Evolutionary conservation across 768 basidiomycete genomes (phyloP).

Genomic region (Paxillus involutus): DNA sequence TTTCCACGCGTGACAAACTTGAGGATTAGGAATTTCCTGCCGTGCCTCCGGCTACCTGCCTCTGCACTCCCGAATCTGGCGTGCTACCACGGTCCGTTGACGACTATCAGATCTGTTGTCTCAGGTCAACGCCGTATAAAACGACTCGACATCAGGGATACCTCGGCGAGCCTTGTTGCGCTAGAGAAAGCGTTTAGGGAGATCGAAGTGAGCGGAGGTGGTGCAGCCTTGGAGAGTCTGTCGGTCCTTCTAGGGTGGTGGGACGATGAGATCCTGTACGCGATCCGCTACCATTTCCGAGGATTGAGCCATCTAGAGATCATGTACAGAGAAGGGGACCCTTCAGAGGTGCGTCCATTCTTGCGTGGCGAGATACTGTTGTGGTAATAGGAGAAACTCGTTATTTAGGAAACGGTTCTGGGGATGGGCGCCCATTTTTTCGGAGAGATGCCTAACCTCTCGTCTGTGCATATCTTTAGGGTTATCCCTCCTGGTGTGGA

Average conservation of each 20-base stretch:
- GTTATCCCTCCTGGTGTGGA: slow-evolving; percentile 16
- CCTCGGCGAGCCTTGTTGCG: slow-evolving; percentile 16
- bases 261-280: slow-evolving; percentile 48
- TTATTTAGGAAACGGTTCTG: slow-evolving; percentile 35
- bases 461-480: slow-evolving; percentile 40
- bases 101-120: slow-evolving; percentile 26
- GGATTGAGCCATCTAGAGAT: slow-evolving; percentile 39
- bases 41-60: slow-evolving; percentile 21
- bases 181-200: slow-evolving; percentile 29
- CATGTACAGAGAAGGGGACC: slow-evolving; percentile 36
- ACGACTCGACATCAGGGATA: slow-evolving; percentile 26
- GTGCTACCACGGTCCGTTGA: slow-evolving; percentile 25
- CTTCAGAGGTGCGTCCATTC: slow-evolving; percentile 38
- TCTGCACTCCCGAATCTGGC: slow-evolving; percentile 19
- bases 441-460: slow-evolving; percentile 33
- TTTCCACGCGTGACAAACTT: slow-evolving; percentile 23
- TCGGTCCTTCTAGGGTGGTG: slow-evolving; percentile 40
- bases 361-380: too few species aligned
- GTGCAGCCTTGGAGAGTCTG: slow-evolving; percentile 27
- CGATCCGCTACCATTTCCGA: slow-evolving; percentile 38
- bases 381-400: not conserved
- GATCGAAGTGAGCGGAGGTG: slow-evolving; percentile 15
- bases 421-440: slow-evolving; percentile 46
- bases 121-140: slow-evolving; percentile 15
- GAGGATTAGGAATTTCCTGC: slow-evolving; percentile 27